These are phyloP conservation scores for Ustilago nuda DNA, from an alignment of 1,284 basidiomycete genomes.

Conservation along the genomic window DNA sequence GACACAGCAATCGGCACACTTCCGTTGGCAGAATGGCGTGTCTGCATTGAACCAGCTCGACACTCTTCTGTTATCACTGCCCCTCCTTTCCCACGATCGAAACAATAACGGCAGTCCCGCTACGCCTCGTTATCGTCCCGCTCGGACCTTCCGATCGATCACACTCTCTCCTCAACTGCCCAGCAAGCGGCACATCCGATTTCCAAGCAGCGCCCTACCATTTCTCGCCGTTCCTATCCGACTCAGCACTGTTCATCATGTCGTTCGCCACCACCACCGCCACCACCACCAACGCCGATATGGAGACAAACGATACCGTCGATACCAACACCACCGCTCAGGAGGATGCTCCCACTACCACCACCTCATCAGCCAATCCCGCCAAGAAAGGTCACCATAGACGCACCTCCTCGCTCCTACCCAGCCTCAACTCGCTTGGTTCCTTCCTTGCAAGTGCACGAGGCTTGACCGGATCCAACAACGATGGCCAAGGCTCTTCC, in stretches of 20 bases:
- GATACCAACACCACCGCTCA: background rate
- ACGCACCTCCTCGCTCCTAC: conserved; percentile 37
- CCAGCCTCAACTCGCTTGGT: conserved; percentile 41
- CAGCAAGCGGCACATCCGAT: background rate
- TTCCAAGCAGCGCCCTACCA: background rate
- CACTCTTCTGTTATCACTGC: background rate
- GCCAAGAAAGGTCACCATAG: conserved; percentile 16
- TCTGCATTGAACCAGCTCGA: background rate
- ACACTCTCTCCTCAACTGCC: background rate
- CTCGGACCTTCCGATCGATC: background rate
- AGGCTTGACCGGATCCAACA: conserved; percentile 1
- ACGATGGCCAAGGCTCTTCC: background rate
- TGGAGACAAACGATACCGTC: background rate
- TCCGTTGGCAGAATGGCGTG: background rate
- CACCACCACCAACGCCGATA: conserved; percentile 4
- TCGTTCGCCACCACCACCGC: background rate
- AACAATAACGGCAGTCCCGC: background rate
- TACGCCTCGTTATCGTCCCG: background rate
- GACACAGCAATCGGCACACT: background rate
- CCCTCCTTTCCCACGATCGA: background rate
- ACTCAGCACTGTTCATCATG: background rate
- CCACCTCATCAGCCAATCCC: background rate
- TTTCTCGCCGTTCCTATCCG: background rate
- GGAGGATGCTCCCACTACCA: background rate
- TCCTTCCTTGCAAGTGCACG: conserved; percentile 35